Evolutionary conservation across 805 yeast species (phyloP), one percentile per base, ranked within the genome.

Genomic region (Barnettozyma salicaria): DNA sequence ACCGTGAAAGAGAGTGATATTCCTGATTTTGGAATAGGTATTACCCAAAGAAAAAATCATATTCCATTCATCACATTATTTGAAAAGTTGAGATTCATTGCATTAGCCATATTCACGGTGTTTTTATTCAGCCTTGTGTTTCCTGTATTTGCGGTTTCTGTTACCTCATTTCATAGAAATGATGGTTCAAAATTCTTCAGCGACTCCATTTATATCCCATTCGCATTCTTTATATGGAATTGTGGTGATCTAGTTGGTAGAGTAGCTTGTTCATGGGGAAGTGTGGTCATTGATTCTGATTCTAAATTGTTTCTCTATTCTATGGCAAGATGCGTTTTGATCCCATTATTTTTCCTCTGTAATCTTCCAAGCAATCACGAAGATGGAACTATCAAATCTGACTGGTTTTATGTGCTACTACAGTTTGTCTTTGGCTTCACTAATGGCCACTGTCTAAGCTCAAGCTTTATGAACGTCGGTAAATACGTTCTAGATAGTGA

Each of bases 131-230:
- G 97, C 0, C 66, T 90, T 40, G 62, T 76, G 13, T 90, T 88
- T 65, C 96, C 98, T 0, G 90, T 89, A 1, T 90, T 87, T 70
- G 96, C 97, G 7, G 74, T 89, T 7, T 67, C 67, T 12, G 76
- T 79, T 8, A 67, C 71, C 31, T 78, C 86, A 3, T 70, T 63
- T 3, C 63, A 69, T 45, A 61, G 59, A 6, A 28, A 26, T 10
- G 29, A 39, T 32, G 50, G 59, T n/a, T 29, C 37, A 2, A 31
- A 36, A 3, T 11, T 41, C 6, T 58, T 60, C 2, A 35, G 58
- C 24, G 49, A 61, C 34, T 47, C 58, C 0, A 64, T 78, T 24
- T 80, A 72, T 52, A 72, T 86, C 13, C 97, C 97, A 3, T 58
- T 87, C 35, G 78, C 86, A 3, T 87, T 81, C 55, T 63, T 89